A percentile compares a stretch with the other conserved stretches of the same genome.
Evolutionary conservation across 805 yeast species (phyloP).

Genomic region (Kregervanrija fluxuum): DNA sequence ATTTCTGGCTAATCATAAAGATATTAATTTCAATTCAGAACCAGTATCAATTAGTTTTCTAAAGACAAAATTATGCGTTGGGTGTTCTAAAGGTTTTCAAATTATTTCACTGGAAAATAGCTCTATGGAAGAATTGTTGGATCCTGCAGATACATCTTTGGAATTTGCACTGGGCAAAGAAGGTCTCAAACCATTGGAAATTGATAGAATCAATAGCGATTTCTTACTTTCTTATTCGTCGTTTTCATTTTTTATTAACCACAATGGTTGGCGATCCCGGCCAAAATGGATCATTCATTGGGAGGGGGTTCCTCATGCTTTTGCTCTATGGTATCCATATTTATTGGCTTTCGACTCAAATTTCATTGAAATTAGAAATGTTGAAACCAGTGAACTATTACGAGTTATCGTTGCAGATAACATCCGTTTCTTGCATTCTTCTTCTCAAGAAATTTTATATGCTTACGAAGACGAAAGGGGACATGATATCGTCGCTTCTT

Average conservation of each 20-base stretch:
- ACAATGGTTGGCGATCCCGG: conserved; percentile 93
- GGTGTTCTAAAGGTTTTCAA: conserved; percentile 95
- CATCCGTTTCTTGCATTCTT: conserved; percentile 79
- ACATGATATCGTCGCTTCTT: conserved; percentile 82
- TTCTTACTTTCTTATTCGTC: conserved; percentile 86
- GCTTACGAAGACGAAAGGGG: conserved; percentile 90
- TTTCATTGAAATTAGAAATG: conserved; percentile 88
- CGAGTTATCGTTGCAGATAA: conserved; percentile 91
- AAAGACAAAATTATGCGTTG: conserved; percentile 84
- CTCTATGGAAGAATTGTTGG: conserved; percentile 81
- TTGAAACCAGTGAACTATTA: conserved; percentile 77
- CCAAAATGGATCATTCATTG: conserved; percentile 92
- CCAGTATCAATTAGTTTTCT: conserved; percentile 88
- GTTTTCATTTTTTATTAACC: conserved; percentile 88
- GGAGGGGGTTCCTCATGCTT: conserved; percentile 93
- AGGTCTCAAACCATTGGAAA: conserved; percentile 73
- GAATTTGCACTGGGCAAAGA: conserved; percentile 87
- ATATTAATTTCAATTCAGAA: conserved; percentile 77
- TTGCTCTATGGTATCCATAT: conserved; percentile 92
- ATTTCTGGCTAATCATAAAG: conserved; percentile 61
- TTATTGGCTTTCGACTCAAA: conserved; percentile 82
- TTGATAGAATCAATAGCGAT: conserved; percentile 83
- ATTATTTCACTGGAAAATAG: conserved; percentile 80
- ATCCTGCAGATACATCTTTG: conserved; percentile 96
- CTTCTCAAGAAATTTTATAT: conserved; percentile 88